Conservation (phyloP, 2,329 filamentous ascomycete genomes). For the Penicillium brasilianum region DNA sequence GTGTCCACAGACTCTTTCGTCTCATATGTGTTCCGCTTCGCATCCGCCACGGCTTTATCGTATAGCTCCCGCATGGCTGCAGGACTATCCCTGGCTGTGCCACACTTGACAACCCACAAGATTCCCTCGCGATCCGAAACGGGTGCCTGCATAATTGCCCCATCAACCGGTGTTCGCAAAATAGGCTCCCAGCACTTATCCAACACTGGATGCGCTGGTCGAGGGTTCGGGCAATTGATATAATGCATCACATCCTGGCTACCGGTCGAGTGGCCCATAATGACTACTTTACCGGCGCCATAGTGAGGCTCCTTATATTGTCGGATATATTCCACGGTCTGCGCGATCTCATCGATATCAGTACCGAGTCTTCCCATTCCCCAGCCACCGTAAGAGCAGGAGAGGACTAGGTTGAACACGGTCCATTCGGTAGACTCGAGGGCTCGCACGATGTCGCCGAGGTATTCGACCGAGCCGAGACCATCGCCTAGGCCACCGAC, state of each 20-base stretch:
- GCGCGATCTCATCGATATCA: constrained; percentile 59
- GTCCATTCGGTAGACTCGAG: constrained; percentile 57
- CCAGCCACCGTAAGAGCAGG: constrained; percentile 60
- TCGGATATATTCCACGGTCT: constrained; percentile 57
- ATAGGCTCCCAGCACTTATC: constrained; percentile 32
- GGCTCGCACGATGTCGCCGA: constrained; percentile 52
- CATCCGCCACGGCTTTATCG: constrained; percentile 29
- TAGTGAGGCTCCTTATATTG: constrained; percentile 36
- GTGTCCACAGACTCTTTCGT: constrained; percentile 32
- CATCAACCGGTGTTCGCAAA: constrained; percentile 64
- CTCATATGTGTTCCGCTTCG: constrained; percentile 25
- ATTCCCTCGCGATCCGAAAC: constrained; percentile 74
- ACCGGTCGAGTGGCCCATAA: constrained; percentile 72
- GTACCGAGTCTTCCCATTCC: constrained; percentile 56
- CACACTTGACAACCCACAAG: constrained; percentile 41
- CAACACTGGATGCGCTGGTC: constrained; percentile 36
- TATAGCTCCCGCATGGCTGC: constrained; percentile 31
- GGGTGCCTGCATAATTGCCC: constrained; percentile 76
- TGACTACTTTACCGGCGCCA: constrained; percentile 57
- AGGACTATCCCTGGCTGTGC: constrained; percentile 29
- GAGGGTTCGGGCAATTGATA: constrained; percentile 50
- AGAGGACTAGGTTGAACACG: constrained; percentile 56
- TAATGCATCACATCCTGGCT: constrained; percentile 72
- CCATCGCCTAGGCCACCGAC: constrained; percentile 64
- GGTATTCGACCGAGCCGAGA: constrained; percentile 58